Percentiles rank a stretch among this genome's conserved stretches.
These are phyloP conservation scores for Trametes sanguinea DNA, from an alignment of 768 basidiomycete genomes.

Conservation along the genomic window DNA sequence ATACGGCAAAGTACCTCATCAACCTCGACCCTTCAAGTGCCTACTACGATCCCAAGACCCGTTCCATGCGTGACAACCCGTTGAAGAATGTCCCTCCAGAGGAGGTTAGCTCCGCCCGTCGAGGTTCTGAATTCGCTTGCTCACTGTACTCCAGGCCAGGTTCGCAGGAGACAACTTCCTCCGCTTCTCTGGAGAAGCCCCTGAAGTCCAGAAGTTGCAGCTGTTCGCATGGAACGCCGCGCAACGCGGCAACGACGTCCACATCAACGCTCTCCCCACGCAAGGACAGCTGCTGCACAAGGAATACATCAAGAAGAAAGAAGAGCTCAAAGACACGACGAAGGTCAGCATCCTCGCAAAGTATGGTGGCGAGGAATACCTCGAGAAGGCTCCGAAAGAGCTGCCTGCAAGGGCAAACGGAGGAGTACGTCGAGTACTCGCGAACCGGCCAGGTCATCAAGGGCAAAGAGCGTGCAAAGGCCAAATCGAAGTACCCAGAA, in stretches of 20 bases:
- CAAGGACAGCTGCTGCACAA: conserved; percentile 90
- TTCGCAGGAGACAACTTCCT: conserved; percentile 98
- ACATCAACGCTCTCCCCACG: conserved; percentile 95
- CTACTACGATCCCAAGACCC: conserved; percentile 99
- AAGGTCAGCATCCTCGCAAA: conserved; percentile 88
- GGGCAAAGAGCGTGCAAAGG: conserved; percentile 86
- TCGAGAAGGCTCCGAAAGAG: conserved; percentile 88
- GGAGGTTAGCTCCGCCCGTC: conserved; percentile 60
- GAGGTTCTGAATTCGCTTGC: conserved; percentile 4
- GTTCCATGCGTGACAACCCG: conserved; percentile 99
- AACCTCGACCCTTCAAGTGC: conserved; percentile 95
- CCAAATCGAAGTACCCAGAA: conserved; percentile 92
- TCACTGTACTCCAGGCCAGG: conserved; percentile 52
- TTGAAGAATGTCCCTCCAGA: conserved; percentile 74
- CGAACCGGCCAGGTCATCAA: conserved; percentile 88
- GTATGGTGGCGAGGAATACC: conserved; percentile 93
- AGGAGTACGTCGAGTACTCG: conserved; percentile 97
- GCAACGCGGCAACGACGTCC: conserved; percentile 90
- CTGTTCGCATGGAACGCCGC: conserved; percentile 98
- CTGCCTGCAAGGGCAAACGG: conserved; percentile 92
- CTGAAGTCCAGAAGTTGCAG: conserved; percentile 88
- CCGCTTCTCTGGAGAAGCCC: conserved; percentile 89
- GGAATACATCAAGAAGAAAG: conserved; percentile 92
- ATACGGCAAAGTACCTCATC: conserved; percentile 98
- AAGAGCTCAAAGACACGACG: conserved; percentile 82